These are phyloP conservation scores for Fusarium coicis DNA, from an alignment of 2,329 filamentous ascomycete species.

Conservation along the genomic window DNA sequence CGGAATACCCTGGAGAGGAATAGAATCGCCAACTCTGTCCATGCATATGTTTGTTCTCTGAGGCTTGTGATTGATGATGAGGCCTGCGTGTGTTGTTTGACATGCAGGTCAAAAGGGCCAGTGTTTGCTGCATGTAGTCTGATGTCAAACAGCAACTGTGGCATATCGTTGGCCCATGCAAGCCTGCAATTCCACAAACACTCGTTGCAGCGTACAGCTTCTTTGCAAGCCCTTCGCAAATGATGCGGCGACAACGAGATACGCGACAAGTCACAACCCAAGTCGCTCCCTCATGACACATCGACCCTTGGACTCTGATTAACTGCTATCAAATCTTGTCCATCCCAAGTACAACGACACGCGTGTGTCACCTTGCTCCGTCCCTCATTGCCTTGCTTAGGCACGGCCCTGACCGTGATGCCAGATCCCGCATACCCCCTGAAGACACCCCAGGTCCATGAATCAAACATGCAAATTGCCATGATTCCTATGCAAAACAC, in stretches of 20 bases:
- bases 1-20: background rate
- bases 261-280: background rate
- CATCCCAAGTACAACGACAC: background rate
- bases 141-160: background rate
- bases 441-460: background rate
- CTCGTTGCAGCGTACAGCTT: background rate
- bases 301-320: background rate
- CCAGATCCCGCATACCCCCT: background rate
- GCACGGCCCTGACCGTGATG: background rate
- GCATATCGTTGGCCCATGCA: background rate
- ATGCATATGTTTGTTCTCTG: background rate
- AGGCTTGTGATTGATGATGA: background rate
- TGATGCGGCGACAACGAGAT: background rate
- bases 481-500: background rate
- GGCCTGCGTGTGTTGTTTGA: background rate
- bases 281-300: background rate
- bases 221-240: background rate
- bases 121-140: background rate
- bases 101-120: background rate
- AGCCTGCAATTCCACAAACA: background rate
- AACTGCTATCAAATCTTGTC: background rate
- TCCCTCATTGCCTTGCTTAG: background rate
- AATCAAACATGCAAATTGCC: background rate
- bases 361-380: background rate
- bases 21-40: background rate